Evolutionary conservation across 148 eudicot genomes (phyloP).

Genomic region (Amaranthus cruentus): DNA sequence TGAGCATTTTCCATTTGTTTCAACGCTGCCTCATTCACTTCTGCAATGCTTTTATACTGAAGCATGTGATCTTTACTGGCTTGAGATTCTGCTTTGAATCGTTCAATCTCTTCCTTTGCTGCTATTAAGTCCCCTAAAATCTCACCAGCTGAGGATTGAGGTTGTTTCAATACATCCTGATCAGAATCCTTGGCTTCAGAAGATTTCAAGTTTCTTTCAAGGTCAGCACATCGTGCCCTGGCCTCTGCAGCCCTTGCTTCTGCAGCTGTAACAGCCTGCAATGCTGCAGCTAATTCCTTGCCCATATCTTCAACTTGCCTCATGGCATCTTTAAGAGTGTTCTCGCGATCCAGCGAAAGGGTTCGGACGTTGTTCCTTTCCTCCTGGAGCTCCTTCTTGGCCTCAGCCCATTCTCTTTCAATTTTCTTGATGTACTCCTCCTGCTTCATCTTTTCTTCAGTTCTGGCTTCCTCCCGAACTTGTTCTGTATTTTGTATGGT

Average conservation of each 20-base stretch:
- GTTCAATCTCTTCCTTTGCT: conserved; percentile 63
- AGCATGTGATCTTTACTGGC: conserved; percentile 74
- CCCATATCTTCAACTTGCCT: conserved; percentile 70
- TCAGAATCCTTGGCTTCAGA: conserved; percentile 37
- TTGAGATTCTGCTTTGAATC: conserved; percentile 62
- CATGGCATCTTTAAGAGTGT: conserved; percentile 54
- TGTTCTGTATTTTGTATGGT: conserved; percentile 70
- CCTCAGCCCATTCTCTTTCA: conserved; percentile 95
- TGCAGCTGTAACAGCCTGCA: conserved; percentile 66
- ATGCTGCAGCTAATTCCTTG: conserved; percentile 60
- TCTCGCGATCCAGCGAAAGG: conserved; percentile 61
- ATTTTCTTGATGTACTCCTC: conserved; percentile 63
- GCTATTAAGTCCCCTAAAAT: conserved; percentile 29
- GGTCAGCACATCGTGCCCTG: conserved; percentile 64
- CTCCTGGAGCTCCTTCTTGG: conserved; percentile 76
- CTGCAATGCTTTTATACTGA: conserved; percentile 90
- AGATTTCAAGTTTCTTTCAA: conserved; percentile 50
- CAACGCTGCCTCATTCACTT: conserved; percentile 78
- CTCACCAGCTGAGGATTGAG: conserved; percentile 38
- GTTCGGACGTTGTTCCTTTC: conserved; percentile 55
- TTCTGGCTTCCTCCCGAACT: conserved; percentile 83
- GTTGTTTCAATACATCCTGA: conserved; percentile 31
- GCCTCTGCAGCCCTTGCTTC: conserved; percentile 77
- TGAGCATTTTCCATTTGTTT: conserved; percentile 75
- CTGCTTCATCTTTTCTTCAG: conserved; percentile 67